phyloP scores from a whole-genome alignment of 176 grass and related monocot species.

The sorghum (Sorghum bicolor) region Sorghum_bicolor_NCBIv3 NC_012878.2:53391501-53392000 shows the following conservation, averaged over 20 bases:
- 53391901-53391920: constrained; percentile 84
- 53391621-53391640: constrained; percentile 30
- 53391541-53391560: constrained; percentile 43
- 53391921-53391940: constrained; percentile 91
- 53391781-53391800: constrained; percentile 74
- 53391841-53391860: constrained; percentile 74
- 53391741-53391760: constrained; percentile 77
- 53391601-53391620: constrained; percentile 18
- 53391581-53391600: constrained; percentile 30
- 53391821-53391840: constrained; percentile 48
- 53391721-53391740: constrained; percentile 88
- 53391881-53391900: constrained; percentile 61
- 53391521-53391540: constrained; percentile 6
- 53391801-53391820: constrained; percentile 56
- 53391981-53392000: constrained; percentile 90
- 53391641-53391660: constrained; percentile 18
- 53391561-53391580: constrained; percentile 50
- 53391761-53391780: constrained; percentile 64
- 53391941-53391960: constrained; percentile 88
- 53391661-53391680: constrained; percentile 2
- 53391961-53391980: constrained; percentile 66
- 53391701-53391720: constrained; percentile 75
- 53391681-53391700: neutral
- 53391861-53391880: constrained; percentile 75
- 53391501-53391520: constrained; percentile 14